These are phyloP conservation scores for Clavariopsis aquatica DNA, from an alignment of 495 filamentous ascomycete species.

Conservation along the genomic window DNA sequence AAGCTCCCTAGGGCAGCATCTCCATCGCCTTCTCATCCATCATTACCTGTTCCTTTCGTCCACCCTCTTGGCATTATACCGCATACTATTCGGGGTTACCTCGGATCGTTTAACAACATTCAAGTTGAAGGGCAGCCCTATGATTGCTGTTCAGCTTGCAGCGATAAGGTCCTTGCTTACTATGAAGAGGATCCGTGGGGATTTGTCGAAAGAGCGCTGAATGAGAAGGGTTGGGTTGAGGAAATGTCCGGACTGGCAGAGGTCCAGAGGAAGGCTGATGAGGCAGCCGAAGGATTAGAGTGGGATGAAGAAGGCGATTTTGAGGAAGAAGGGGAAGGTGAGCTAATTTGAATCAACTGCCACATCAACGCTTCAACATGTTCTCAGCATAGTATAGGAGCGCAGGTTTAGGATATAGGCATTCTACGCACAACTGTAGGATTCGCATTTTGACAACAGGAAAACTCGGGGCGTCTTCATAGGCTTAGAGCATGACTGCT, in stretches of 20 bases:
- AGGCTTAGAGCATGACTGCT: too few species aligned
- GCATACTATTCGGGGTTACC: slow-evolving; percentile 89
- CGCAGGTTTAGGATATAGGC: neutral
- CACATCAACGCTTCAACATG: neutral
- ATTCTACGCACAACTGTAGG: neutral
- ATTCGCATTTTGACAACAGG: neutral
- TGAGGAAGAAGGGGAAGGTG: slow-evolving; percentile 48
- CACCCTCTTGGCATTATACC: slow-evolving; percentile 85
- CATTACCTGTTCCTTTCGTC: slow-evolving; percentile 45
- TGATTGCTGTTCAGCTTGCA: slow-evolving; percentile 90
- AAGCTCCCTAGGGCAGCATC: slow-evolving; percentile 12
- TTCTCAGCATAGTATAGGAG: neutral
- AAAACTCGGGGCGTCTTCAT: neutral
- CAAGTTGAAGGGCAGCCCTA: slow-evolving; percentile 79
- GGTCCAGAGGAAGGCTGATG: slow-evolving; percentile 81
- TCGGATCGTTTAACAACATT: slow-evolving; percentile 83
- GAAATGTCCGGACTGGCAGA: slow-evolving; percentile 89
- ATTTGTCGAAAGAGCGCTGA: slow-evolving; percentile 83
- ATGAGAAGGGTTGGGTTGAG: slow-evolving; percentile 83
- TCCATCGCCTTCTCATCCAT: slow-evolving; percentile 30
- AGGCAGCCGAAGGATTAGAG: slow-evolving; percentile 60
- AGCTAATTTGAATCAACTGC: slow-evolving; percentile 32
- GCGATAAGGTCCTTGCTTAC: slow-evolving; percentile 67
- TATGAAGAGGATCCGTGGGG: slow-evolving; percentile 79
- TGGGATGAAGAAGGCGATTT: slow-evolving; percentile 61